phyloP scores from a whole-genome alignment of 2,329 filamentous ascomycete genomes.

The Fusarium globosum region DNA sequence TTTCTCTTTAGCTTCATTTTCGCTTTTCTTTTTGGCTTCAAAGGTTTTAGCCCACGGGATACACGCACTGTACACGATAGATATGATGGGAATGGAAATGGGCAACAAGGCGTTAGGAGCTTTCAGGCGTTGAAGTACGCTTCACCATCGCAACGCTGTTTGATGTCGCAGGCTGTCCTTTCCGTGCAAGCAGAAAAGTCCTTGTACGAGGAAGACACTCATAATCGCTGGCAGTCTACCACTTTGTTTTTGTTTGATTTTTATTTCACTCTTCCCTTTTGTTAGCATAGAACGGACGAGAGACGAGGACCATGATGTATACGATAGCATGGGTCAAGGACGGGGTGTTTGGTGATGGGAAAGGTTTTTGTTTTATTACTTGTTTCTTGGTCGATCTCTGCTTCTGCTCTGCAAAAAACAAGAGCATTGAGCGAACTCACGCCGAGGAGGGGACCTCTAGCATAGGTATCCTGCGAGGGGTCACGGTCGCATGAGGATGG shows the following conservation, averaged over 20 bases:
- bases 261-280: background rate
- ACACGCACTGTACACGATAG: constrained; percentile 34
- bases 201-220: background rate
- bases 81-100: constrained; percentile 22
- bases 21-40: background rate
- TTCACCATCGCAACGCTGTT: background rate
- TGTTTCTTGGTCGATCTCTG: background rate
- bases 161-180: background rate
- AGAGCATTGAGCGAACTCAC: background rate
- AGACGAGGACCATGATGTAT: constrained; percentile 34
- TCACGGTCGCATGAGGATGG: background rate
- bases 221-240: background rate
- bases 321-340: constrained; percentile 36
- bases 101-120: constrained; percentile 35
- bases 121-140: constrained; percentile 7
- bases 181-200: constrained; percentile 9
- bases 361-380: constrained; percentile 6
- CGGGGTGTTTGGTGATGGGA: constrained; percentile 22
- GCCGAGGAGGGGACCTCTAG: background rate
- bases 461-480: background rate
- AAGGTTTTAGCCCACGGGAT: constrained; percentile 18
- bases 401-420: background rate
- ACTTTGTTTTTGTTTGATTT: background rate
- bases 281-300: constrained; percentile 22
- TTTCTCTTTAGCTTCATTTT: background rate